phyloP scores from a whole-genome alignment of 495 filamentous ascomycete species.

The Penicillium dipodomyicola region DNA sequence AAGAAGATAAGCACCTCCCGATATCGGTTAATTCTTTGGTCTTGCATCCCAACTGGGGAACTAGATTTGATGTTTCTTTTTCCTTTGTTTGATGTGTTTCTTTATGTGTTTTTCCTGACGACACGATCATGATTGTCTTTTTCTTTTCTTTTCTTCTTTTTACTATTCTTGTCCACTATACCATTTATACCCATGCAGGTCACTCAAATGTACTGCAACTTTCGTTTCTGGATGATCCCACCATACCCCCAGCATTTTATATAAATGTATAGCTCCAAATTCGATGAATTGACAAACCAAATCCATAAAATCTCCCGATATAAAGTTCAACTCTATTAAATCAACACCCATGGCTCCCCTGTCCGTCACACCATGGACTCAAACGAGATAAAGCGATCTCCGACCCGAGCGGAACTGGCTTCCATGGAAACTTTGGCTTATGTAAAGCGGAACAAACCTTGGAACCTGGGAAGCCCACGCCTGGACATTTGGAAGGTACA shows the following conservation, averaged over 20 bases:
- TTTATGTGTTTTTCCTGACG: not conserved
- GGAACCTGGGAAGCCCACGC: no score
- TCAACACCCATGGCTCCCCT: not conserved
- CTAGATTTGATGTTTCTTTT: not conserved
- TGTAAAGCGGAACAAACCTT: not conserved
- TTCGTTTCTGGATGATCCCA: not conserved
- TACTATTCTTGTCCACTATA: not conserved
- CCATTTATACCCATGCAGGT: conserved; percentile 6
- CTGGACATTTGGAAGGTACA: no score
- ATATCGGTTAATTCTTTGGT: not conserved
- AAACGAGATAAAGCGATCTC: conserved; percentile 8
- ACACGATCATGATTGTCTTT: conserved; percentile 4
- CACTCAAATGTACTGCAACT: not conserved
- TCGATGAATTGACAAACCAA: not conserved
- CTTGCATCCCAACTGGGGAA: not conserved
- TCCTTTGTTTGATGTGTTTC: conserved; percentile 3
- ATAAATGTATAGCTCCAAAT: not conserved
- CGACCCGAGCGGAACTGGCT: not conserved
- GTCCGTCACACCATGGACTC: not conserved
- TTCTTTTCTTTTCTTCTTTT: not conserved
- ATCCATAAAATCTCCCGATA: no score
- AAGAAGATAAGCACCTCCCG: not conserved
- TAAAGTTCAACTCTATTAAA: not conserved
- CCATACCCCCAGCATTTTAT: not conserved
- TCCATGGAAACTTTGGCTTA: not conserved